Base-by-base conservation (phyloP, 257 asterid genomes). In the Rauvolfia tetraphylla region DNA sequence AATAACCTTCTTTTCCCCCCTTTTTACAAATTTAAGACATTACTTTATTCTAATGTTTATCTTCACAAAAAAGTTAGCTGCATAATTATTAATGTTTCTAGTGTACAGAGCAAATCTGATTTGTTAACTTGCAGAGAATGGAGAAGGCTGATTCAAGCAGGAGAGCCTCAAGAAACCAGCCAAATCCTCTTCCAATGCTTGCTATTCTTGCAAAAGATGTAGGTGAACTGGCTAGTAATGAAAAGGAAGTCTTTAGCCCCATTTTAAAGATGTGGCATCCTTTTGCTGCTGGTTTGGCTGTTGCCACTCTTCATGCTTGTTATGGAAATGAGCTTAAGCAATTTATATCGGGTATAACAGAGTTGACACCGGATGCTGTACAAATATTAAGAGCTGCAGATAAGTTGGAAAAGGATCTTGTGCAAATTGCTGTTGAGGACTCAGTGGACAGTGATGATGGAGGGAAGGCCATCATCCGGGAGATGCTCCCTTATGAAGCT, bases 391-490 rank as follows among this genome's bases (percentile, higher is more conserved):
- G 98, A 89, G 98, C 98, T 44, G 98, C 99, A 53, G 98, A 95
- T 79, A 91, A 95, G 80, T 83, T 95, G 85, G 99, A 95, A 84
- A 86, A 93, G 78, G 97, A 91, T 89, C 97, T 95, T 65, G 99
- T 95, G 76, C 95, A 84, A 79, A 90, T 89, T 82, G 99, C 99
- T 49, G 99, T 95, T 76, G 97, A 93, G 85, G 99, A 95, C 86
- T 89, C 99, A 33, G 99, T 95, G 76, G 98, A 95, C 44, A 89
- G 99, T 71, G 99, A 93, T 83, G 99, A 95, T 90, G 99, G 99
- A 56, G 99, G 99, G 71, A 95, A 95, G 86, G 97, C 96, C 81
- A 92, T 95, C 76, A 91, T 95, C 29, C 98, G 99, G 39, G 99
- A 95, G 89, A 95, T 95, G 99, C 96, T 97, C 62, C 99, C 99